Base-by-base conservation (phyloP, 441 rosid genomes). In the Biscutella auriculata region DNA sequence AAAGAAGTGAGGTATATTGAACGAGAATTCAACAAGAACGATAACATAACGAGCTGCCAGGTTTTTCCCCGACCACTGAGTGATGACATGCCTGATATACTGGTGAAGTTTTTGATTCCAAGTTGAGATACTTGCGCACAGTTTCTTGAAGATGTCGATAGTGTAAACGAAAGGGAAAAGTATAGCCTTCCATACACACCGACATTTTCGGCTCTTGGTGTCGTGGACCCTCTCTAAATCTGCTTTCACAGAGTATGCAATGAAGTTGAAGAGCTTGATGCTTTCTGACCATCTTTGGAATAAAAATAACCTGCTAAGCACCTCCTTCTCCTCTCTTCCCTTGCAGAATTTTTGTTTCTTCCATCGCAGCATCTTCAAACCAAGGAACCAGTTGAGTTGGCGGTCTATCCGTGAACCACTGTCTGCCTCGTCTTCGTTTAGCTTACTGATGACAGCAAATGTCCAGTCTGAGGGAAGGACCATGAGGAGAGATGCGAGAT, bases 391-490 rank as follows among this genome's bases (percentile, higher is more conserved):
- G 0, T 8, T 6, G 37, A 75, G 27, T 26, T 29, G 1, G 3
- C 7, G 2, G n/a, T 57, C 62, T 1, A 36, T 8, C 16, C 5
- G 1, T 12, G 32, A 26, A 16, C 25, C 49, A 6, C 33, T 6
- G 19, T 9, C 9, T n/a, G 34, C 63, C 3, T 57, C 9, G 2
- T 35, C 19, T 2, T 48, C 29, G 17, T 47, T 49, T 0, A 50
- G 15, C 16, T 50, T 33, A 15, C 27, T 33, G 10, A 71, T 13
- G 9, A 49, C 5, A 13, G 73, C 71, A 5, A 70, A 60, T 0
- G 73, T 72, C 87, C 82, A 74, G 16, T 72, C 75, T 1, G 84
- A 82, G 53, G 65, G 63, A 16, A 74, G 1, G n/a, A 60, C 14
- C 77, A 56, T 67, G 57, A 61, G 8, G 25, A 79, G 1, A 5